Conservation (phyloP, 306 rosid genomes). For the Castanea sativa region DNA sequence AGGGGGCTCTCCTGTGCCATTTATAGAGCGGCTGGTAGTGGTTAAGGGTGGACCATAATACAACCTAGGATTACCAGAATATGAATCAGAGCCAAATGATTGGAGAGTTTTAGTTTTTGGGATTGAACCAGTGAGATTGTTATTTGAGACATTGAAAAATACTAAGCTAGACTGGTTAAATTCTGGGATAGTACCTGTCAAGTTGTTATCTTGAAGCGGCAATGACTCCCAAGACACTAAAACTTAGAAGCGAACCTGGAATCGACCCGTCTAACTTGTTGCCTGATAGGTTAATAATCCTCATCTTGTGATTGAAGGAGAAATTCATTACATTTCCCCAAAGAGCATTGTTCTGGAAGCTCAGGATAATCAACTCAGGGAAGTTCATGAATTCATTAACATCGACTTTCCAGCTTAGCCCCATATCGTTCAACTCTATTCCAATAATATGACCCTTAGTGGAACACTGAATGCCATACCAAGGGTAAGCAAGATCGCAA, state of each 20-base stretch:
- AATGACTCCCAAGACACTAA: slow-evolving; percentile 31
- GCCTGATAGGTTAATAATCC: slow-evolving; percentile 34
- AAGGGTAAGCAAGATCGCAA: slow-evolving; percentile 33
- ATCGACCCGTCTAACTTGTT: slow-evolving; percentile 36
- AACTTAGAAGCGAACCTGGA: slow-evolving; percentile 25
- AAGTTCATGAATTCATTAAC: slow-evolving; percentile 17
- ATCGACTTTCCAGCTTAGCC: slow-evolving; percentile 24
- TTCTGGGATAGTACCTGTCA: slow-evolving; percentile 41
- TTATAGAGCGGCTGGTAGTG: background rate
- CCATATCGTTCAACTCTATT: slow-evolving; percentile 19
- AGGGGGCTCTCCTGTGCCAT: background rate
- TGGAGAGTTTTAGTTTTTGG: slow-evolving; percentile 33
- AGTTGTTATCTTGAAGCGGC: slow-evolving; percentile 36
- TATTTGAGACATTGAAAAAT: slow-evolving; percentile 44
- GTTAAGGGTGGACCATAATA: slow-evolving; percentile 30
- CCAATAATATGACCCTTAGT: slow-evolving; percentile 24
- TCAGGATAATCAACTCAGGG: slow-evolving; percentile 32
- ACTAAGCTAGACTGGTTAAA: slow-evolving; percentile 35
- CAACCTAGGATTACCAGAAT: slow-evolving; percentile 31
- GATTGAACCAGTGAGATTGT: slow-evolving; percentile 37
- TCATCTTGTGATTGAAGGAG: slow-evolving; percentile 31
- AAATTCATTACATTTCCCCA: slow-evolving; percentile 30
- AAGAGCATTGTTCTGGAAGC: slow-evolving; percentile 46
- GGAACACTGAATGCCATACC: slow-evolving; percentile 50
- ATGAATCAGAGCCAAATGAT: slow-evolving; percentile 24